Conservation (phyloP, 441 rosid species). For the Pelargonium myrrhifolium region DNA sequence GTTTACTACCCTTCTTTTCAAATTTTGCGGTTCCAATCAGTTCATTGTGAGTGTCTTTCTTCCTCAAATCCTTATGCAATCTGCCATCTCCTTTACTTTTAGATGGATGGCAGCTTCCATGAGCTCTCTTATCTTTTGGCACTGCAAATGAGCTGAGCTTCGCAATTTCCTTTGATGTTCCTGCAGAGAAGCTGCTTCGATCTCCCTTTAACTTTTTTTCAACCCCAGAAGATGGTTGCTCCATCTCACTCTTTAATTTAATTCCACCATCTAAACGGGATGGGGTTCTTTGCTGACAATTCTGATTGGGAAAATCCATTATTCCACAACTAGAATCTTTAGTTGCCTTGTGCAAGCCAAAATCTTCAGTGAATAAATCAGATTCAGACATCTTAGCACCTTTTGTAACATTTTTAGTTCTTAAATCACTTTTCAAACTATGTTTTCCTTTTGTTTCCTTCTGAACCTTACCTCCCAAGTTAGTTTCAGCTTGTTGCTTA, state of each 20-base stretch:
- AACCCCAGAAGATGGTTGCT: constrained; percentile 4
- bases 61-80: constrained; percentile 6
- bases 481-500: constrained; percentile 6
- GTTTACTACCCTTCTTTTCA: constrained; percentile 6
- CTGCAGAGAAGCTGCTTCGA: constrained; percentile 3
- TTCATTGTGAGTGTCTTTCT: neutral
- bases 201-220: constrained; percentile 4
- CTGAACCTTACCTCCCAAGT: constrained; percentile 1
- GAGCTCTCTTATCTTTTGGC: constrained; percentile 3
- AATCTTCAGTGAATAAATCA: neutral
- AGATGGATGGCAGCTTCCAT: constrained; percentile 7
- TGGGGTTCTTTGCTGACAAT: neutral
- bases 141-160: constrained; percentile 3
- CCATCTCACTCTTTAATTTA: neutral
- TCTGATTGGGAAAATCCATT: constrained; percentile 5
- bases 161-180: neutral
- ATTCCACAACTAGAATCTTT: neutral
- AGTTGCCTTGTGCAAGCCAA: neutral
- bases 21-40: neutral
- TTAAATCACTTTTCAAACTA: neutral
- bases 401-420: neutral
- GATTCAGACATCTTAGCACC: constrained; percentile 5
- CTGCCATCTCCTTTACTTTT: constrained; percentile 6
- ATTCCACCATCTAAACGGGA: neutral
- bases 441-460: neutral